phyloP scores from a whole-genome alignment of 2,329 filamentous ascomycete species.

The Fusarium clavum region DNA sequence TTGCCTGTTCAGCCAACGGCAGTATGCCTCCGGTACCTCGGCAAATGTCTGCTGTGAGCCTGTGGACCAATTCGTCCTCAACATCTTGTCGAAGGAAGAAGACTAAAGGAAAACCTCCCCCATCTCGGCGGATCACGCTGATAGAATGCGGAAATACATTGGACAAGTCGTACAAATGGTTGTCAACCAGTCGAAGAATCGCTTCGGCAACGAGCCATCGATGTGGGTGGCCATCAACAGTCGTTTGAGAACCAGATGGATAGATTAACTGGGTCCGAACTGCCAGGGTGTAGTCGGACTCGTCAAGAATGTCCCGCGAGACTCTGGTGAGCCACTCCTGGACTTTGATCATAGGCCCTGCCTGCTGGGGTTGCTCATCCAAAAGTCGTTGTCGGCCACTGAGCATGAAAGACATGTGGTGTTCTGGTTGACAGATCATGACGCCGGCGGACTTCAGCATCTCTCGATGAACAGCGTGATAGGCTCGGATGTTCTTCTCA shows the following conservation, averaged over 20 bases:
- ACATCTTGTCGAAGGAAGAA: constrained; percentile 65
- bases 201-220: constrained; percentile 62
- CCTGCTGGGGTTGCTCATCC: constrained; percentile 58
- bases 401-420: constrained; percentile 73
- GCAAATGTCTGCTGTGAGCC: constrained; percentile 41
- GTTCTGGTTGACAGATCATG: constrained; percentile 71
- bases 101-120: constrained; percentile 57
- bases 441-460: constrained; percentile 61
- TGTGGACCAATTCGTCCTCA: constrained; percentile 56
- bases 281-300: constrained; percentile 69
- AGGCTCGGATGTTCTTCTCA: constrained; percentile 51
- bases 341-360: constrained; percentile 61
- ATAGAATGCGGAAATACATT: constrained; percentile 48
- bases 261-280: constrained; percentile 70
- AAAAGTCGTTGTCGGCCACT: constrained; percentile 69
- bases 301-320: constrained; percentile 73
- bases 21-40: constrained; percentile 39
- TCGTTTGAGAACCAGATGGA: constrained; percentile 62
- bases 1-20: constrained; percentile 34
- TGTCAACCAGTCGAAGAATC: constrained; percentile 57
- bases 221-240: constrained; percentile 65
- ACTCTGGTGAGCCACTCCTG: constrained; percentile 63
- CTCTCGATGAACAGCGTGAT: constrained; percentile 51
- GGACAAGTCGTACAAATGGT: constrained; percentile 53
- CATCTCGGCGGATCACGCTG: constrained; percentile 52